Evolutionary conservation across 2,329 filamentous ascomycete genomes (phyloP).

Genomic region (Didymella sp.): DNA sequence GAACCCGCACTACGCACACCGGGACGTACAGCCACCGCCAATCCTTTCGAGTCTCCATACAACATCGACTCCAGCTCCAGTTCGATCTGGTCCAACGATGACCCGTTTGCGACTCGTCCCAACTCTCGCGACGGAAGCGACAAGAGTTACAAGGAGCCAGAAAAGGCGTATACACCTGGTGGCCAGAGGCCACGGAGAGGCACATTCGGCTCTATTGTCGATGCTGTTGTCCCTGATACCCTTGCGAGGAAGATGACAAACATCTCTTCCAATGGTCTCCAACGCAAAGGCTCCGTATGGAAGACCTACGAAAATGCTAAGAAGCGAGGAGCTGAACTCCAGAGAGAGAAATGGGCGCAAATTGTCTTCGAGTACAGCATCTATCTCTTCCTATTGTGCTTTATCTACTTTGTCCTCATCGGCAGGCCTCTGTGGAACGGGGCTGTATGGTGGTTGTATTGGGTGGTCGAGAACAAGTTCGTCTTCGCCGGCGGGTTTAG

Average conservation of each 20-base stretch:
- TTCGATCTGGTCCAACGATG: constrained; percentile 20
- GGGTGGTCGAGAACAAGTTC: constrained; percentile 51
- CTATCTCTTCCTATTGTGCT: constrained; percentile 46
- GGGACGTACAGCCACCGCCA: constrained; percentile 13
- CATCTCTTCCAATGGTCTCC: constrained; percentile 20
- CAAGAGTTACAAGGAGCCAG: constrained; percentile 20
- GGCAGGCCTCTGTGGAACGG: constrained; percentile 57
- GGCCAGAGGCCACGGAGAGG: constrained; percentile 16
- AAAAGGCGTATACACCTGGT: constrained; percentile 12
- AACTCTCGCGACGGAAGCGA: constrained; percentile 13
- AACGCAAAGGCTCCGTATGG: constrained; percentile 25
- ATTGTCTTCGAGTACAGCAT: constrained; percentile 50
- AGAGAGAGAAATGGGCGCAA: constrained; percentile 48
- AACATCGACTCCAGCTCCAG: constrained; percentile 8
- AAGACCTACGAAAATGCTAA: constrained; percentile 37
- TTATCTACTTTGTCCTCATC: constrained; percentile 57
- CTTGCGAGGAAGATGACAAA: constrained; percentile 29
- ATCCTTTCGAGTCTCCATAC: constrained; percentile 3
- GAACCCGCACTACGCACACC: constrained; percentile 10
- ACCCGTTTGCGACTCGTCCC: constrained; percentile 22
- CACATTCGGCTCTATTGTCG: constrained; percentile 27
- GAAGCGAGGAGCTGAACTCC: constrained; percentile 27
- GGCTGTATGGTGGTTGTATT: constrained; percentile 54
- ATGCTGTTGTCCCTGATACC: constrained; percentile 25
- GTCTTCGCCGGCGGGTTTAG: constrained; percentile 52